Percentiles rank a stretch among this genome's conserved stretches.
Conservation (phyloP, 352 stramenopile species). For the Saprolegnia diclina region DNA sequence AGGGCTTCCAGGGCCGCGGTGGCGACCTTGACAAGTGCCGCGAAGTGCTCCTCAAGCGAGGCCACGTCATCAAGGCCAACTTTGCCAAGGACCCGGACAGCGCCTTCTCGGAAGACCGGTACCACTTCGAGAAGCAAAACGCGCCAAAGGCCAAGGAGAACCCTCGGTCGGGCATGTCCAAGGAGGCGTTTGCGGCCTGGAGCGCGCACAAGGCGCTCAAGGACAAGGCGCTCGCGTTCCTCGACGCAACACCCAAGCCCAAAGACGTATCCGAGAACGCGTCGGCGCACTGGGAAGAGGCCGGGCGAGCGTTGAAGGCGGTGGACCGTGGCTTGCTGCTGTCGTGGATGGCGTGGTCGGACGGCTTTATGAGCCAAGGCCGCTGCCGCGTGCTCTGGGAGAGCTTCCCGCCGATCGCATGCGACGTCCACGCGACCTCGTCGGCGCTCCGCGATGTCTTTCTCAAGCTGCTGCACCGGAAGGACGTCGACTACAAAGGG, state of each 20-base stretch:
- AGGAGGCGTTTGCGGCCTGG: constrained; percentile 71
- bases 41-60: constrained; percentile 65
- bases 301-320: constrained; percentile 84
- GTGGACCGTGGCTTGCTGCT: constrained; percentile 78
- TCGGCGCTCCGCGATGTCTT: constrained; percentile 85
- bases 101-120: constrained; percentile 63
- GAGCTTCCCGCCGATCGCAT: constrained; percentile 72
- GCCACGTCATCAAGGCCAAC: constrained; percentile 68
- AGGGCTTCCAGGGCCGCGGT: constrained; percentile 76
- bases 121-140: constrained; percentile 64
- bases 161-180: constrained; percentile 51
- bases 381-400: constrained; percentile 81
- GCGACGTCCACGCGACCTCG: constrained; percentile 84
- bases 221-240: constrained; percentile 67
- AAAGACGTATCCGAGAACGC: constrained; percentile 26
- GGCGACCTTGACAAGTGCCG: constrained; percentile 78
- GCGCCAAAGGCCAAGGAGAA: constrained; percentile 42
- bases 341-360: constrained; percentile 80
- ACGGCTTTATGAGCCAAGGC: constrained; percentile 44
- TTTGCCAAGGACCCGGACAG: constrained; percentile 48
- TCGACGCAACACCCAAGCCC: constrained; percentile 60
- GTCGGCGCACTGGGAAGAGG: constrained; percentile 61
- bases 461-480: constrained; percentile 86
- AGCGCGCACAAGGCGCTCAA: constrained; percentile 68
- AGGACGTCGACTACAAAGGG: constrained; percentile 77